These are phyloP conservation scores for Pseudocercospora macadamiae DNA, from an alignment of 2,329 filamentous ascomycete genomes.

Conservation along the genomic window DNA sequence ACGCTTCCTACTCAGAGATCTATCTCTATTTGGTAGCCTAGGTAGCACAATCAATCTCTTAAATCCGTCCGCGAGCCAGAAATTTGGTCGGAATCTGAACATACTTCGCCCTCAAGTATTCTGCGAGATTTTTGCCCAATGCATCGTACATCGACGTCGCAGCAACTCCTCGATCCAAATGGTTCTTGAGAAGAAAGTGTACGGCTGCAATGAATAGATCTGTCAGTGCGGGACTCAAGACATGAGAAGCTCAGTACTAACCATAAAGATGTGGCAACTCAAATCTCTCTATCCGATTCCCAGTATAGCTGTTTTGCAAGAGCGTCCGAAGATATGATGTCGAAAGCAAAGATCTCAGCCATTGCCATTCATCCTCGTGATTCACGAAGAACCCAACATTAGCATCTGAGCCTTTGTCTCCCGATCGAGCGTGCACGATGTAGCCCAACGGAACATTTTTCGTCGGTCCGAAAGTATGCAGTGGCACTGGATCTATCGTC, in stretches of 20 bases:
- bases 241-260: neutral
- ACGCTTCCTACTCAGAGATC: neutral
- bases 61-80: slow-evolving; percentile 35
- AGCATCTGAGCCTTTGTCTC: slow-evolving; percentile 41
- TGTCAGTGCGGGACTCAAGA: slow-evolving; percentile 34
- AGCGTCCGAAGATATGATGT: slow-evolving; percentile 31
- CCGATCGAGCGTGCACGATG: slow-evolving; percentile 39
- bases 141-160: slow-evolving; percentile 36
- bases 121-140: slow-evolving; percentile 40
- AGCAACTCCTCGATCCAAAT: slow-evolving; percentile 39
- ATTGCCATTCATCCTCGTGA: slow-evolving; percentile 36
- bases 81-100: slow-evolving; percentile 37
- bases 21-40: neutral
- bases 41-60: neutral
- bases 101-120: slow-evolving; percentile 35
- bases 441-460: slow-evolving; percentile 42
- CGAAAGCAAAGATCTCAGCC: slow-evolving; percentile 36
- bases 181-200: slow-evolving; percentile 40
- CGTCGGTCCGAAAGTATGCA: slow-evolving; percentile 40
- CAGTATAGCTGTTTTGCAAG: slow-evolving; percentile 38
- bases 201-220: slow-evolving; percentile 37
- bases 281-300: slow-evolving; percentile 36
- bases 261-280: neutral
- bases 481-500: slow-evolving; percentile 6
- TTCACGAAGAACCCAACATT: slow-evolving; percentile 48